Evolutionary conservation across 305 asterid genomes (phyloP), one percentile per base, ranked within the genome.

Genomic region (Fraxinus velutina): DNA sequence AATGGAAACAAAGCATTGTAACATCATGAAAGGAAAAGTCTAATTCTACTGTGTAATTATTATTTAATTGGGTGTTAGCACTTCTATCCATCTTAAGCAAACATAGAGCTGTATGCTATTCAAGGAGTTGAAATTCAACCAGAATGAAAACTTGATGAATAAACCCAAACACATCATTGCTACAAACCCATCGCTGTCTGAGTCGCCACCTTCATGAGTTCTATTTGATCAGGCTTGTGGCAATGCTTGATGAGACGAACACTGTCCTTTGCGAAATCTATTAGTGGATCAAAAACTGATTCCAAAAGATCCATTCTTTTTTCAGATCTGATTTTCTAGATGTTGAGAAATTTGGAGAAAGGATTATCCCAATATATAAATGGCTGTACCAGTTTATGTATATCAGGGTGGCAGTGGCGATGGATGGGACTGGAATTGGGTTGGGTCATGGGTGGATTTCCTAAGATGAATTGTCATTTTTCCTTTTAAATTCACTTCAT

Each of bases 151-250:
- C 87, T 92, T 92, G 83, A 91, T 93, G 84, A 91, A 91, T 83
- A 90, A 90, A 1, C 92, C 93, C 17, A 90, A 93, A 70, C 90
- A 91, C 44, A 93, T 92, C 97, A 92, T 92, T 82, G 91, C 94
- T 7, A 92, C 94, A 42, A 92, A 90, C 24, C 94, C 94, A 92
- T 92, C 75, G 94, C 93, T 78, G 93, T 92, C 19, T 92, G 89
- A 64, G 90, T 89, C 2, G 92, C 94, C 47, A 91, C 97, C 85
- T 92, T 89, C 30, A 92, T 89, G 87, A 91, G 91, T 85, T 92
- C 97, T 92, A 81, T 93, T 81, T 92, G 90, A 88, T 95, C 99
- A 27, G 95, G 97, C 84, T 95, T 95, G 92, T 93, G 97, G 91
- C 99, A 95, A 39, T 97, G 92, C 88, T 91, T 92, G 85, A 92